Base-by-base conservation (phyloP, 1,284 basidiomycete species). In the Mycosarcoma maydis region DNA sequence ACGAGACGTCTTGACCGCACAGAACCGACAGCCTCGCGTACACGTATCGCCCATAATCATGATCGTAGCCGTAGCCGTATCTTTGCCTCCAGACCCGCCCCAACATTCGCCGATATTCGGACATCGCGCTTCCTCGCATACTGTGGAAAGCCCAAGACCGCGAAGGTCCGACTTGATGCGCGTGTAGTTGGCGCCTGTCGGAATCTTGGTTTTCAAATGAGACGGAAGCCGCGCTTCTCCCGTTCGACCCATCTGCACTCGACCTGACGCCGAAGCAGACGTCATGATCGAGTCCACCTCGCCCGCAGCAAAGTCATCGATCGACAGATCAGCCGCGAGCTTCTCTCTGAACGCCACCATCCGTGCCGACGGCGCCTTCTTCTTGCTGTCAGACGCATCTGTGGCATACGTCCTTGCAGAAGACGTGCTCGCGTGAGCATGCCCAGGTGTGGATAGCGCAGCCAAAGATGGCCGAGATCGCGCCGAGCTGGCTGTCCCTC, bases 31-130 rank as follows among this genome's bases (percentile, higher is more conserved):
- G 0, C 93, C 96, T 78, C 96, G 88, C 14, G 96, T 99, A 81
- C 96, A 99, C 11, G 93, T 96, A 83, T 98, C 95, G n/a, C 96
- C 96, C 96, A 99, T 98, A 29, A 98, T 94, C 96, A 99, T 98
- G 83, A 99, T 99, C 1, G 80, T 81, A 0, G 80, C 80, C 7
- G 96, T 99, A 13, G 96, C 96, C 46, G 88, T 87, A 53, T 89
- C 88, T 19, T 88, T 88, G n/a, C 85, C 86, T 48, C 87, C 88
- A 6, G 80, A 80, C 2, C 94, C 94, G 45, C 96, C 94, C 96
- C 96, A 99, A 82, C 96, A 99, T 79, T 98, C 95, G 26, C 95
- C 96, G 56, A 98, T 98, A 80, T 99, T 99, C 1, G 96, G 96
- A 85, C 96, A 99, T 61, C 94, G 88, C 23, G 96, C 96, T 83